phyloP scores from a whole-genome alignment of 768 basidiomycete species.

The Leccinum subgranulosum region DNA sequence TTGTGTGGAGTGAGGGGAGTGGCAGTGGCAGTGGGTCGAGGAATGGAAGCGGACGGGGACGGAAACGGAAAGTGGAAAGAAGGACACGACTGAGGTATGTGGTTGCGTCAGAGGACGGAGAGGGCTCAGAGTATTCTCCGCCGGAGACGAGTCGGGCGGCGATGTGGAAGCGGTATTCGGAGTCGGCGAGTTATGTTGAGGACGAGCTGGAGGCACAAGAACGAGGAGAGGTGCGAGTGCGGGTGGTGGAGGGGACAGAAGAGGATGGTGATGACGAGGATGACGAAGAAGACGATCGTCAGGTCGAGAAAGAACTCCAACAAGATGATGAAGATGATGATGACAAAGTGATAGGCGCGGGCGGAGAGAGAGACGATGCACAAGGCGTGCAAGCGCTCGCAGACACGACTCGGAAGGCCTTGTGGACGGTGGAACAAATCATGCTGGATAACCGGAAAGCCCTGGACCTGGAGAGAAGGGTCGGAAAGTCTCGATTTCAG shows the following conservation, averaged over 20 bases:
- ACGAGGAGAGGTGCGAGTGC: not conserved
- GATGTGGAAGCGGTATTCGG: slow-evolving; percentile 20
- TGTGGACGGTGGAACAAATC: not conserved
- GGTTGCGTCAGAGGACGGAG: slow-evolving; percentile 10
- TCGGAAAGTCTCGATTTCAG: slow-evolving; percentile 16
- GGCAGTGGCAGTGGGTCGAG: no score
- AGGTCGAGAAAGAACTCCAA: not conserved
- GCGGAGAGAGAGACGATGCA: not conserved
- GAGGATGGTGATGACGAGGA: not conserved
- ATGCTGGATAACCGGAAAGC: slow-evolving; percentile 7
- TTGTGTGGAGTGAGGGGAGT: not conserved
- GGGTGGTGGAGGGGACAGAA: not conserved
- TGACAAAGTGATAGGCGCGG: not conserved
- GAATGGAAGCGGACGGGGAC: not conserved
- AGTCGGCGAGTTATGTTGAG: not conserved
- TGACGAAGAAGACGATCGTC: not conserved
- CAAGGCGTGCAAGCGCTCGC: not conserved
- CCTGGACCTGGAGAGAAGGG: slow-evolving; percentile 8
- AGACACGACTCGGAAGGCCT: not conserved
- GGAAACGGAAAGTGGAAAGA: not conserved
- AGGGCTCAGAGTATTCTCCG: slow-evolving; percentile 24
- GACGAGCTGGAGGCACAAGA: not conserved
- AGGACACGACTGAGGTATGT: slow-evolving; percentile 9
- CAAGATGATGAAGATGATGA: not conserved
- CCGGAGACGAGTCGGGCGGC: slow-evolving; percentile 29